Conservation (phyloP, 441 rosid species). For the Gossypium gossypioides region DNA sequence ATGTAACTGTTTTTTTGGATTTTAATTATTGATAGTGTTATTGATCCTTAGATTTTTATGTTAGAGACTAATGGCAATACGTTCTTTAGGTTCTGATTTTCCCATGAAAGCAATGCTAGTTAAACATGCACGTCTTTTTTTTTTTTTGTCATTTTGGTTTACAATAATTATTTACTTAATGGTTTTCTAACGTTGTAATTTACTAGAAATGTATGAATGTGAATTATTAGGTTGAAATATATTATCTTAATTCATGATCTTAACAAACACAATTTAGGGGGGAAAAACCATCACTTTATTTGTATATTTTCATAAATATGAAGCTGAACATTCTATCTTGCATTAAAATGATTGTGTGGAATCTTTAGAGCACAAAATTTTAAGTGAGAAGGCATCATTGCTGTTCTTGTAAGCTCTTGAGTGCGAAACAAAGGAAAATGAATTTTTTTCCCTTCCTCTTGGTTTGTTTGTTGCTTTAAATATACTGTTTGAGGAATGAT, state of each 20-base stretch:
- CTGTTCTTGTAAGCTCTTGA: neutral
- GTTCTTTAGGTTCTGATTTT: neutral
- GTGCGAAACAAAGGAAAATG: neutral
- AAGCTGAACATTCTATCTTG: neutral
- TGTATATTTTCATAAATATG: neutral
- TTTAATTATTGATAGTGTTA: neutral
- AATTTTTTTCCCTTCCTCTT: neutral
- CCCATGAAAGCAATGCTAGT: neutral
- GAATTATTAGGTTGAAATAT: no score
- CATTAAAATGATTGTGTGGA: neutral
- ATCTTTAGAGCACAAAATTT: neutral
- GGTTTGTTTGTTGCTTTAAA: neutral
- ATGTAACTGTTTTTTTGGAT: neutral
- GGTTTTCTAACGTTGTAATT: neutral
- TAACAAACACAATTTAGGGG: neutral
- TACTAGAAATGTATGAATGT: neutral
- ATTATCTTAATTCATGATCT: neutral
- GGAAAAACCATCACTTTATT: neutral
- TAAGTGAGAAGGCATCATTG: neutral
- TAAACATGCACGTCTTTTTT: neutral
- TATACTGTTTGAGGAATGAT: neutral
- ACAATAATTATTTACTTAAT: neutral
- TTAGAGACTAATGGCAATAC: neutral
- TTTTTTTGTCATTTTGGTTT: neutral
- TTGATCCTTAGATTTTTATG: neutral